Percentiles rank a stretch among this genome's conserved stretches.
Conservation (phyloP, 116 monocot genomes). For the Dioscorea cayenensis region DNA sequence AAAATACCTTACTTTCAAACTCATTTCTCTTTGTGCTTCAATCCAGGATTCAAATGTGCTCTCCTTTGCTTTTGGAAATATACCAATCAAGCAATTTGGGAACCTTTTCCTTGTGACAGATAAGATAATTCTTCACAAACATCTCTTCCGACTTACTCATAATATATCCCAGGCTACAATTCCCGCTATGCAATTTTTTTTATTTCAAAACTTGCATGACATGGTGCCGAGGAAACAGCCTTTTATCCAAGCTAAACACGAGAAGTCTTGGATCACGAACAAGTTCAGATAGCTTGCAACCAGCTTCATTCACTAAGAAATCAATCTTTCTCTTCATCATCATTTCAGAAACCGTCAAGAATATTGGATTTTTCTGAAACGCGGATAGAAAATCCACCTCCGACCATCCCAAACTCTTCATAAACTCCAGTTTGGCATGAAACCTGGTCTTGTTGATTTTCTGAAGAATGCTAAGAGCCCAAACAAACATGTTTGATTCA, state of each 20-base stretch:
- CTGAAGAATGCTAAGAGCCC: background rate
- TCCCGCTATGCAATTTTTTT: background rate
- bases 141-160: background rate
- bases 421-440: constrained; percentile 7
- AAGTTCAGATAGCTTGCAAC: constrained; percentile 8
- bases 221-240: constrained; percentile 18
- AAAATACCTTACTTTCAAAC: background rate
- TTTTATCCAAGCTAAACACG: constrained; percentile 15
- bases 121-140: background rate
- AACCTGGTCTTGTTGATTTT: background rate
- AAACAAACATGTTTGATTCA: background rate
- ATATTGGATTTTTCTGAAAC: constrained; percentile 5
- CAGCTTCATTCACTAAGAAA: constrained; percentile 16
- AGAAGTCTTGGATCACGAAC: constrained; percentile 8
- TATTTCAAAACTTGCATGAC: constrained; percentile 5
- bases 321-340: constrained; percentile 3
- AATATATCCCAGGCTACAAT: background rate
- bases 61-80: background rate
- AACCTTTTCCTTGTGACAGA: background rate
- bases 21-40: background rate
- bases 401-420: constrained; percentile 18
- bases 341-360: background rate
- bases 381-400: constrained; percentile 11
- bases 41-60: background rate
- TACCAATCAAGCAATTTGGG: background rate